phyloP scores from a whole-genome alignment of 2,329 filamentous ascomycete species.

The Monilinia aucupariae region DNA sequence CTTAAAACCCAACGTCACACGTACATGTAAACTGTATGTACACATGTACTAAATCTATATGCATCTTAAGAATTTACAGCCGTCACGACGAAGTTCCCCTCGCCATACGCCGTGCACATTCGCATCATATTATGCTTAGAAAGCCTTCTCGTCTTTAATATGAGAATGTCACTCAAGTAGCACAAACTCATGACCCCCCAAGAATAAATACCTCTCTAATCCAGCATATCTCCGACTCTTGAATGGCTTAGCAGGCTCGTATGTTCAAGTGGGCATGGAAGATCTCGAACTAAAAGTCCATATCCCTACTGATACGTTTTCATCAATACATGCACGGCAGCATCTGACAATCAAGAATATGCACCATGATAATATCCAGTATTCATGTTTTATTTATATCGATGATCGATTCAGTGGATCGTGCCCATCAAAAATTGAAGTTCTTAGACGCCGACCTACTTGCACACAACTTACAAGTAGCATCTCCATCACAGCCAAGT shows the following conservation, averaged over 20 bases:
- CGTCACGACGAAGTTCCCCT: neutral
- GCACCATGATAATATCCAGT: neutral
- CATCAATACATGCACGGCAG: neutral
- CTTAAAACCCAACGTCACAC: constrained; percentile 6
- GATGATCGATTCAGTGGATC: neutral
- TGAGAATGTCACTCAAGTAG: constrained; percentile 4
- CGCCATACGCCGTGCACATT: neutral
- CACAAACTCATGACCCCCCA: neutral
- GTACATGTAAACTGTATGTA: neutral
- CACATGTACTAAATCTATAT: neutral
- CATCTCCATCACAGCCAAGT: neutral
- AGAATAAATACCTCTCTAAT: neutral
- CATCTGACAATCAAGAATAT: neutral
- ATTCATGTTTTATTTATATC: neutral
- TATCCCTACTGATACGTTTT: neutral
- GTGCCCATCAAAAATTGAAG: neutral
- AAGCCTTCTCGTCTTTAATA: neutral
- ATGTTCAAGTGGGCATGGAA: neutral
- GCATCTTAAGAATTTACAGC: neutral
- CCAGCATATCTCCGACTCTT: neutral
- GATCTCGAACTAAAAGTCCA: neutral
- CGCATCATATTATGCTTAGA: neutral
- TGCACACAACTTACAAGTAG: neutral
- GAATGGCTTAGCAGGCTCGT: neutral
- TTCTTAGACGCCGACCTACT: neutral